These are phyloP conservation scores for Mycena rosella DNA, from an alignment of 768 basidiomycete genomes.

Conservation along the genomic window DNA sequence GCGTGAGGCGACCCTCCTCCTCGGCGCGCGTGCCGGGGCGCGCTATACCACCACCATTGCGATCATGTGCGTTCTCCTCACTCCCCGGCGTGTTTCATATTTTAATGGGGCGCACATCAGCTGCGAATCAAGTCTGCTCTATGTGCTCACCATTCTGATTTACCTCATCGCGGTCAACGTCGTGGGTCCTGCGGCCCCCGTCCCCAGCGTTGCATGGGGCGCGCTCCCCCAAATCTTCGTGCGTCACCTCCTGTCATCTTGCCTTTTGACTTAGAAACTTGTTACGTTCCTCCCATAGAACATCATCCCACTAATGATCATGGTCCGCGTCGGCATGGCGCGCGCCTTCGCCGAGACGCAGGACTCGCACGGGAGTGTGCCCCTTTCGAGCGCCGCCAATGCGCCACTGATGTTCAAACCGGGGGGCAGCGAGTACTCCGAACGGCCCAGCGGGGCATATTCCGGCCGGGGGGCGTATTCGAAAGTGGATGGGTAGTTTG, in stretches of 20 bases:
- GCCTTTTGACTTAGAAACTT: neutral
- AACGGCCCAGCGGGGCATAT: too few species aligned
- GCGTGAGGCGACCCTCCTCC: neutral
- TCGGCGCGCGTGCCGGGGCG: neutral
- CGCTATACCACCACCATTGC: neutral
- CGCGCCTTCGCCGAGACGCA: too few species aligned
- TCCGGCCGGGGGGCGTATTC: too few species aligned
- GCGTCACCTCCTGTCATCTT: too few species aligned
- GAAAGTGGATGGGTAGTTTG: too few species aligned
- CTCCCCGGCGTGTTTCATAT: too few species aligned
- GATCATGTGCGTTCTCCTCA: constrained; percentile 3
- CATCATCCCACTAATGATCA: constrained; percentile 20
- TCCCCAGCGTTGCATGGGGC: neutral
- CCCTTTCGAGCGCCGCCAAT: too few species aligned
- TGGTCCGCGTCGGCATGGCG: constrained; percentile 12
- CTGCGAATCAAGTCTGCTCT: constrained; percentile 24
- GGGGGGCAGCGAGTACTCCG: too few species aligned
- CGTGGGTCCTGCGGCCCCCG: neutral
- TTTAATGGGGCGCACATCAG: too few species aligned
- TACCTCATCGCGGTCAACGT: neutral
- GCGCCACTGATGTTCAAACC: too few species aligned
- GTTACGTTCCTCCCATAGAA: constrained; percentile 1
- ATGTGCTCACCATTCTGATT: neutral
- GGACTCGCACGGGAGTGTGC: too few species aligned
- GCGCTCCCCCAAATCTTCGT: constrained; percentile 15